These are phyloP conservation scores for Phytophthora sp. DNA, from an alignment of 352 stramenopile genomes.

Conservation along the genomic window DNA sequence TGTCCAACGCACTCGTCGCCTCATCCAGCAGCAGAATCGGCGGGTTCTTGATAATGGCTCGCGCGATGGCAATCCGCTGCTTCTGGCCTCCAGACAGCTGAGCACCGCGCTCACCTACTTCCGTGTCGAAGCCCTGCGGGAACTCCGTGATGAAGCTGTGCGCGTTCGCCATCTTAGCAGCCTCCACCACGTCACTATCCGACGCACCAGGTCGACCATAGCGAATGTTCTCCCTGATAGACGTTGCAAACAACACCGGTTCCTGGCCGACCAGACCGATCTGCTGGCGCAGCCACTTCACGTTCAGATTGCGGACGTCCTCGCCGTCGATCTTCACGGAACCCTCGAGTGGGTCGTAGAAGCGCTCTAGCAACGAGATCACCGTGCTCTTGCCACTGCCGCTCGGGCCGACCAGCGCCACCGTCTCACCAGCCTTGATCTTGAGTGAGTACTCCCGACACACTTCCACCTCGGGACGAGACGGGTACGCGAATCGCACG, in stretches of 20 bases:
- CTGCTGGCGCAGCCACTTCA: constrained; percentile 61
- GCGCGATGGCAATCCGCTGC: constrained; percentile 92
- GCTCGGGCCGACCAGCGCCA: constrained; percentile 60
- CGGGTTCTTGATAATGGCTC: constrained; percentile 91
- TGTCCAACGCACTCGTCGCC: constrained; percentile 88
- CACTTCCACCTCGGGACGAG: constrained; percentile 45
- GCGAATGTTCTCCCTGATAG: constrained; percentile 77
- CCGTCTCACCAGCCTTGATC: constrained; percentile 53
- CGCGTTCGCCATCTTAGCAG: constrained; percentile 85
- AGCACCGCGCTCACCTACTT: constrained; percentile 86
- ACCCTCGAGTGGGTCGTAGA: constrained; percentile 56
- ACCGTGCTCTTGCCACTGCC: constrained; percentile 70
- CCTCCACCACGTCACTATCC: constrained; percentile 66
- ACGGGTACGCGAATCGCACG: constrained; percentile 69
- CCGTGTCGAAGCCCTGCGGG: constrained; percentile 88
- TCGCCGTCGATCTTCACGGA: constrained; percentile 50
- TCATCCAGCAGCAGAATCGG: constrained; percentile 91
- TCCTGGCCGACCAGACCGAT: constrained; percentile 93
- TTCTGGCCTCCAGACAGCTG: constrained; percentile 95
- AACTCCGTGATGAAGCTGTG: constrained; percentile 93
- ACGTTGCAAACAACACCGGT: constrained; percentile 64
- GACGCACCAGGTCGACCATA: constrained; percentile 49
- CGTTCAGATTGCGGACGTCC: constrained; percentile 73
- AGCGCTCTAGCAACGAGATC: constrained; percentile 57
- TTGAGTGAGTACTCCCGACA: constrained; percentile 46